phyloP scores from a whole-genome alignment of 2,329 filamentous ascomycete species.

The Xylaria arbuscula region DNA sequence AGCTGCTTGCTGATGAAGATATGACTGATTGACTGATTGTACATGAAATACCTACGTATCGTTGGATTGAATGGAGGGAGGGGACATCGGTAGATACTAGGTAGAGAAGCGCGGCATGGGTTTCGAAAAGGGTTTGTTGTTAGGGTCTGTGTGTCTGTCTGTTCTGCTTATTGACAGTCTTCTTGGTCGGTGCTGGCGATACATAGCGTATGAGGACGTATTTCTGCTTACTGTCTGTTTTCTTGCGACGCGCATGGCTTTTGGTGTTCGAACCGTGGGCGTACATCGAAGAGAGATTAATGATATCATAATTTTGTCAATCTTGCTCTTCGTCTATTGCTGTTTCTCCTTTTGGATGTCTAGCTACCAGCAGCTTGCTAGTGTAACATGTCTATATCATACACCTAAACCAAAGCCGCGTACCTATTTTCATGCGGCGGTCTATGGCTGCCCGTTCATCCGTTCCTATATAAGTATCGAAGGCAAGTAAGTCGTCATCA shows the following conservation, averaged over 20 bases:
- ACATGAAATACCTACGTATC: constrained; percentile 24
- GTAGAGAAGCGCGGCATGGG: constrained; percentile 1
- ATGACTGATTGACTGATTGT: constrained; percentile 27
- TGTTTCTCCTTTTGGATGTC: background rate
- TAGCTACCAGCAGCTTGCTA: background rate
- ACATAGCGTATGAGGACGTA: constrained; percentile 24
- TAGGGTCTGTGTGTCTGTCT: constrained; percentile 2
- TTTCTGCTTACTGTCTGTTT: constrained; percentile 23
- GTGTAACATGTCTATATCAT: background rate
- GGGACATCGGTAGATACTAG: constrained; percentile 24
- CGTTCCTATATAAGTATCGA: background rate
- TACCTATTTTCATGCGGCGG: background rate
- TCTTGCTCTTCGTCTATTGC: background rate
- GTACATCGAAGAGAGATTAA: constrained; percentile 4
- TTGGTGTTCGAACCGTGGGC: background rate
- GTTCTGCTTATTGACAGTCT: background rate
- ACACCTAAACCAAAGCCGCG: background rate
- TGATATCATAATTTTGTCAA: background rate
- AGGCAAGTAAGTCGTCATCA: background rate
- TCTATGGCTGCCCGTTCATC: background rate
- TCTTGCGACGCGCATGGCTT: background rate
- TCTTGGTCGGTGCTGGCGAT: constrained; percentile 28
- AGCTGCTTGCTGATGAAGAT: constrained; percentile 25
- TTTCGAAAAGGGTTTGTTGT: constrained; percentile 14
- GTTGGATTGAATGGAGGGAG: constrained; percentile 21